phyloP scores from a whole-genome alignment of 768 basidiomycete species.

The Pleurotus eryngii region DNA sequence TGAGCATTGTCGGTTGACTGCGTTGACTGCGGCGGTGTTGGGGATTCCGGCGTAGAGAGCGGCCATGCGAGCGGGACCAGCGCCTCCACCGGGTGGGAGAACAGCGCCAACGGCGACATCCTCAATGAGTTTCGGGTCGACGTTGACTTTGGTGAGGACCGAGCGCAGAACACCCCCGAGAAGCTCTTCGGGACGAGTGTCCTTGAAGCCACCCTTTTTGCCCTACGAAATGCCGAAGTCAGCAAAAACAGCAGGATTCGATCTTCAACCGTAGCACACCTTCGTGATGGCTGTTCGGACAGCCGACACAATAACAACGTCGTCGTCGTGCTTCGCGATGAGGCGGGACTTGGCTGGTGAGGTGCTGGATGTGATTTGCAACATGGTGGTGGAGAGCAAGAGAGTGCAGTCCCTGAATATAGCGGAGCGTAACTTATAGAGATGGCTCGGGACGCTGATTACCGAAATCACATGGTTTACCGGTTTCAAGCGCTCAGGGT shows the following conservation, averaged over 20 bases:
- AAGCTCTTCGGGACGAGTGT: constrained; percentile 80
- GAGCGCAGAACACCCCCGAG: constrained; percentile 75
- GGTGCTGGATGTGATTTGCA: constrained; percentile 6
- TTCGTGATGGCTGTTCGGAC: constrained; percentile 92
- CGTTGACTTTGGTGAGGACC: constrained; percentile 59
- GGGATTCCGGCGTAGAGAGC: constrained; percentile 85
- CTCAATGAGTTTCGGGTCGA: constrained; percentile 81
- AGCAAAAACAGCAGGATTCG: not conserved
- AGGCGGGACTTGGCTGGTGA: constrained; percentile 50
- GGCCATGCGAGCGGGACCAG: constrained; percentile 80
- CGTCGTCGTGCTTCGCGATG: constrained; percentile 72
- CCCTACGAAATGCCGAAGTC: constrained; percentile 38
- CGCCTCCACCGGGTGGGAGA: constrained; percentile 83
- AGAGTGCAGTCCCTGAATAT: too few relatives aligned
- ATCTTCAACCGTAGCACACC: constrained; percentile 36
- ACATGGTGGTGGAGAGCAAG: not conserved
- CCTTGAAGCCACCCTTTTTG: constrained; percentile 88
- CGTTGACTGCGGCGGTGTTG: constrained; percentile 67
- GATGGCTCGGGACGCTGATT: too few relatives aligned
- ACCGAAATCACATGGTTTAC: too few relatives aligned
- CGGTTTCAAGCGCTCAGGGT: too few relatives aligned
- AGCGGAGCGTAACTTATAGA: too few relatives aligned
- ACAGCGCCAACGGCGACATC: constrained; percentile 88
- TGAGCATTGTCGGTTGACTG: constrained; percentile 89
- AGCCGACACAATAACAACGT: constrained; percentile 88